Conservation (phyloP, 73 alveolate species). For the Stentor roeselii region DNA sequence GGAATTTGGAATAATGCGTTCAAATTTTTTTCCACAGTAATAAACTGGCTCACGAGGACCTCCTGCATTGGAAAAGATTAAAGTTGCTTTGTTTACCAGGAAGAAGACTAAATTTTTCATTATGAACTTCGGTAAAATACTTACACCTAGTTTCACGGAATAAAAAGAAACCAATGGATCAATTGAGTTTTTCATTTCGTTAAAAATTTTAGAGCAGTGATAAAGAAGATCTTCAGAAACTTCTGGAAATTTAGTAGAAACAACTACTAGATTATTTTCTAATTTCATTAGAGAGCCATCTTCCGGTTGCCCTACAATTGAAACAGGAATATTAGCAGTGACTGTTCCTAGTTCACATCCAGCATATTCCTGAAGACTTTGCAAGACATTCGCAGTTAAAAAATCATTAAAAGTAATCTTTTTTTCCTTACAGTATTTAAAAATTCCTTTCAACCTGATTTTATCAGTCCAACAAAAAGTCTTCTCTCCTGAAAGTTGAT, state of each 20-base stretch:
- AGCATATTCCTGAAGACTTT: neutral
- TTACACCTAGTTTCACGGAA: neutral
- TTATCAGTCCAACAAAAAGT: neutral
- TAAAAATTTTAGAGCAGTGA: neutral
- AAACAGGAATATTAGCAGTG: neutral
- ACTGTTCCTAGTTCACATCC: neutral
- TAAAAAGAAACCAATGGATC: constrained; percentile 4
- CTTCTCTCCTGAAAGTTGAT: neutral
- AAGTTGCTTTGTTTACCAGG: constrained; percentile 6
- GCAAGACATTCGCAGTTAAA: neutral
- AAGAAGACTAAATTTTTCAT: neutral
- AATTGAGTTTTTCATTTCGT: neutral
- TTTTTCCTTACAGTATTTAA: neutral
- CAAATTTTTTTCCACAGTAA: too few relatives aligned
- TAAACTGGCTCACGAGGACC: too few relatives aligned
- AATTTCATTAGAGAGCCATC: neutral
- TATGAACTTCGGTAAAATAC: neutral
- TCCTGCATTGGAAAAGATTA: constrained; percentile 15
- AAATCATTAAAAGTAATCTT: constrained; percentile 18
- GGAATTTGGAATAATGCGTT: too few relatives aligned
- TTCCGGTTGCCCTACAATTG: neutral
- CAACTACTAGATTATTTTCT: constrained; percentile 8
- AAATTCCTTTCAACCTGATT: too few relatives aligned
- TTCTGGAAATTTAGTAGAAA: neutral
- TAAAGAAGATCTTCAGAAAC: neutral